These are phyloP conservation scores for Rhizophora apiculata DNA, from an alignment of 345 rosid species.

Conservation along the genomic window DNA sequence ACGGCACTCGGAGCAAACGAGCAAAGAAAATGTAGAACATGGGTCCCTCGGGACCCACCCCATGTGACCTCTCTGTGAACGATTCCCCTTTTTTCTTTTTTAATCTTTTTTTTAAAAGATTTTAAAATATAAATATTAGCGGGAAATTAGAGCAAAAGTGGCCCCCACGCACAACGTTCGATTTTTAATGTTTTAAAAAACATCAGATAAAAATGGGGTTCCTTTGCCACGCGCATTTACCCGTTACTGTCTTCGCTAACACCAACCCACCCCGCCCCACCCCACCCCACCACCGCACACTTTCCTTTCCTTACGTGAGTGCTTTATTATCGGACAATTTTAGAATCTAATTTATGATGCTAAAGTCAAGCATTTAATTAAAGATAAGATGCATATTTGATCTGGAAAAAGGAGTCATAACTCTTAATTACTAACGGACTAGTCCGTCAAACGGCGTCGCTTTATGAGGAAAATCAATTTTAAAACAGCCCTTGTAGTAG, in stretches of 20 bases:
- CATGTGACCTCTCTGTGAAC: conserved; percentile 10
- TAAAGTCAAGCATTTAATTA: neutral
- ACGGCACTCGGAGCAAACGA: neutral
- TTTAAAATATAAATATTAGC: conserved; percentile 1
- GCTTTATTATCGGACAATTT: conserved; percentile 17
- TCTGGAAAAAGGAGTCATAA: too few relatives aligned
- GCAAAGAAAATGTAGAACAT: neutral
- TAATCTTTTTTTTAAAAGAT: neutral
- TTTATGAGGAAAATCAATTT: too few relatives aligned
- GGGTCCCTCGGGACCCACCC: conserved; percentile 10
- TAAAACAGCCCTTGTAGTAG: too few relatives aligned
- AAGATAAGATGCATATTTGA: too few relatives aligned
- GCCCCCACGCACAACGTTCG: conserved; percentile 59
- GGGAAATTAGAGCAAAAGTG: conserved; percentile 25
- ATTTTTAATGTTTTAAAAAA: conserved; percentile 6
- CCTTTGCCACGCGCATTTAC: conserved; percentile 33
- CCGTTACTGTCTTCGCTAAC: conserved; percentile 25
- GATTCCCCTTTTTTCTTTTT: neutral
- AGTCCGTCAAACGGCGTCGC: too few relatives aligned
- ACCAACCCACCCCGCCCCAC: neutral
- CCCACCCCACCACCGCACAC: neutral
- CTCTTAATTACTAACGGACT: too few relatives aligned
- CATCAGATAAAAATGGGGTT: neutral
- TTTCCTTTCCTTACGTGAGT: conserved; percentile 25
- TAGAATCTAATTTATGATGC: neutral